Base-by-base conservation (phyloP, 2,329 filamentous ascomycete species). In the Cytospora piceicola region DNA sequence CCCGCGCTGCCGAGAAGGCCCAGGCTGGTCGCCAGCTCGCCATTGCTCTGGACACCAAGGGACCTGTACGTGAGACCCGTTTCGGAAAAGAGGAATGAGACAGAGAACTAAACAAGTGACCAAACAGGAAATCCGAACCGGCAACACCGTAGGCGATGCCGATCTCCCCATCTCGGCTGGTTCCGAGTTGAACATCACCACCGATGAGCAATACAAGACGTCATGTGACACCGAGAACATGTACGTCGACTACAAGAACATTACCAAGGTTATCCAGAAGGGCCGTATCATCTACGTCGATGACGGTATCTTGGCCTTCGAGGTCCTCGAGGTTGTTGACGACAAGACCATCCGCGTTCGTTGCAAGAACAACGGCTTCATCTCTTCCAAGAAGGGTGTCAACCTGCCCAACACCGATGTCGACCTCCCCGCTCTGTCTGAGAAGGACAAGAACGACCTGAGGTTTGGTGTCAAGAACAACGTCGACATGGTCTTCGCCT, bases 171-270 rank as follows among this genome's bases (percentile, higher is more conserved):
- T 99, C 80, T 81, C 87, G 72, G 91, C 88, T 61, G 94, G 94
- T 73, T 87, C 88, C 71, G 84, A 96, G 81, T 81, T 99, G 80
- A 97, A 96, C 87, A 91, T 99, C 81, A 97, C 95, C 76, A 99
- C 95, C 67, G 94, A 99, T 77, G 94, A 98, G 58, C 83, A 93
- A 77, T 98, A 97, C 79, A 91, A 90, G 73, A 91, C 90, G 65
- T 81, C 88, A 66, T 94, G 90, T 75, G 91, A 96, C 79, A 90
- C 92, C 73, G 87, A 94, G 82, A 96, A 97, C 85, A 96, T 99
- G 95, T 97, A 93, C 76, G 91, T 98, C 75, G 94, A 98, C 85
- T 98, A 99, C 87, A 96, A 96, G 89, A 99, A 99, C 86, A 98
- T 99, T 81, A 97, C 94, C 82, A 97, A 96, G 84, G 95, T 99